Evolutionary conservation across 2,329 filamentous ascomycete species (phyloP), one percentile per base, ranked within the genome.

Genomic region (Boeremia lycopersici): DNA sequence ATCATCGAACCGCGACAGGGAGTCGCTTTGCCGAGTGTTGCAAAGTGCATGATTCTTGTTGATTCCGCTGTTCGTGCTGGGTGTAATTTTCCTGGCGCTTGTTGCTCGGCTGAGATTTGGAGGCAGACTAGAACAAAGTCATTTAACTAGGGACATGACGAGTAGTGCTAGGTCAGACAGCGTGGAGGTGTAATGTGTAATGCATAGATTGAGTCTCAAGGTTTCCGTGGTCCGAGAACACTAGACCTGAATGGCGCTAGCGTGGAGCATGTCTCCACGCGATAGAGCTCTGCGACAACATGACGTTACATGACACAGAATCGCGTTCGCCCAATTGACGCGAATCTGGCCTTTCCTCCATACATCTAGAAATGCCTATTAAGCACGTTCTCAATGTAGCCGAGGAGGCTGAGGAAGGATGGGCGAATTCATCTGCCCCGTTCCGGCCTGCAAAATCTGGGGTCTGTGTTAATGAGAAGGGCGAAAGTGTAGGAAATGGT

Each of bases 401-500:
- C 12, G 52, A 55, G 34, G 52, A 55, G 36, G 36, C 23, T 6
- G 52, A 50, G 13, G 52, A 38, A 25, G 52, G 52, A 10, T 56
- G 53, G 53, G 47, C 47, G 19, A 51, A 42, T 34, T 51, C 47
- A 15, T 56, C 53, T 12, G 53, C 59, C 35, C 53, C 61, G 7
- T 68, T 63, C 42, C 63, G 68, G 35, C 57, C 70, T 33, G 59
- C 61, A 15, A 62, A 55, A 47, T 69, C 67, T 5, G 49, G 53
- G 30, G 54, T 66, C 12, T 68, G 67, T 44, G 45, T 60, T 11
- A 62, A 64, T 30, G 57, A 51, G 35, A 61, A 57, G 9, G 62
- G 63, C 46, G 57, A 64, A 39, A 60, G 62, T 36, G 60, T 64
- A 23, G 85, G 85, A 11, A 80, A 78, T 30, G 85, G 84, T 4